Evolutionary conservation across 2,329 filamentous ascomycete species (phyloP), one percentile per base, ranked within the genome.

Genomic region (Colletotrichum siamense): DNA sequence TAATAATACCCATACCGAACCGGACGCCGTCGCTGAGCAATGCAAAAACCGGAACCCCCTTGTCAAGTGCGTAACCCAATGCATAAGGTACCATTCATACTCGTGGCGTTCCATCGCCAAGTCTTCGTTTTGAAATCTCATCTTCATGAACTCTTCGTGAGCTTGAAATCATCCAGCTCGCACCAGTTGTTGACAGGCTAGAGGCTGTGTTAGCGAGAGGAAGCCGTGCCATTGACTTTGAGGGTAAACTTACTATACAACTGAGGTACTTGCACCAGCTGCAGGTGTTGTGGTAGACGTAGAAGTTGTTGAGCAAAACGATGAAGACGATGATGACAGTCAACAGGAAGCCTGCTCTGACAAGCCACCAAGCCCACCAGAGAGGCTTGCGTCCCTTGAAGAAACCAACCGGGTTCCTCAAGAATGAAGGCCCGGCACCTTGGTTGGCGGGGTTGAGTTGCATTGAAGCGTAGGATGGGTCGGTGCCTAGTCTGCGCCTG

Each of bases 291-390:
- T 91, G 90, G 83, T 94, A 93, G 78, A 91, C 91, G 86, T 99
- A 99, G 83, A 99, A 99, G 86, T 98, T 97, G 83, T 96, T 93
- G 76, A 99, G 85, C 69, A 99, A 88, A 61, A 98, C 87, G 77
- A 98, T 94, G 83, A 99, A 98, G 2, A 94, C 94, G 55, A 98
- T 90, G 44, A 98, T 88, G 39, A 96, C 94, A n/a, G 93, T 90
- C 9, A 98, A 90, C 68, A 99, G 87, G 28, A 94, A 93, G 0
- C 91, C 95, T 1, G 91, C 95, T 22, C 97, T 92, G 32, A 99
- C 90, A 26, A 98, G 85, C 96, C 96, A 99, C 97, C 97, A 99
- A 8, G 88, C 94, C 97, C 97, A 99, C 97, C 97, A 99, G 9
- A 98, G 89, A 26, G 95, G 94, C 84, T 98, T 98, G 22, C 97